phyloP scores from a whole-genome alignment of 106 monocot genomes.

The Allium sativum region DNA sequence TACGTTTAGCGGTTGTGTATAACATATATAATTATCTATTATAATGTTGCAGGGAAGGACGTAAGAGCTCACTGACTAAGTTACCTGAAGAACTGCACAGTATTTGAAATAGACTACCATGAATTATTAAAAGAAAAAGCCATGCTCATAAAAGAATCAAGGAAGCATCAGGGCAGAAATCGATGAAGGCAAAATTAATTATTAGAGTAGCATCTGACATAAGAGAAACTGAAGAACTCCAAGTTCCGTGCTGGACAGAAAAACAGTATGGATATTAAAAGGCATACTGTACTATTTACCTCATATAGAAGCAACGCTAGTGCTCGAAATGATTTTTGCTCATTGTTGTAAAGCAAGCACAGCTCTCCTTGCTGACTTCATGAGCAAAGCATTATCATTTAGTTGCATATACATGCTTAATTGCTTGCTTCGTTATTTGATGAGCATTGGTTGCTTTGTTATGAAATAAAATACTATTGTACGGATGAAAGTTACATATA shows the following conservation, averaged over 20 bases:
- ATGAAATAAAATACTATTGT: too few relatives aligned
- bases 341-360: slow-evolving; percentile 19
- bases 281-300: slow-evolving; percentile 67
- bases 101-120: slow-evolving; percentile 75
- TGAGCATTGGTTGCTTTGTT: too few relatives aligned
- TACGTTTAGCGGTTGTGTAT: too few relatives aligned
- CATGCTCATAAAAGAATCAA: slow-evolving; percentile 30
- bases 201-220: slow-evolving; percentile 44
- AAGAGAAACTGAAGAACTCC: slow-evolving; percentile 13
- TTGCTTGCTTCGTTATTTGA: too few relatives aligned
- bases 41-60: slow-evolving; percentile 63
- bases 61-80: slow-evolving; percentile 73
- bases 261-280: slow-evolving; percentile 83
- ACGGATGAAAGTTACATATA: too few relatives aligned
- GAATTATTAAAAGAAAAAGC: slow-evolving; percentile 41
- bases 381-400: slow-evolving; percentile 76
- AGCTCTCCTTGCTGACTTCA: slow-evolving; percentile 79
- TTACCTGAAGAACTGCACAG: slow-evolving; percentile 49
- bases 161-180: slow-evolving; percentile 13
- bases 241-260: slow-evolving; percentile 48
- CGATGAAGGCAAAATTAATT: slow-evolving; percentile 21
- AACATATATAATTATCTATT: too few relatives aligned
- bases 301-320: slow-evolving; percentile 50
- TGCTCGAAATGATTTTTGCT: slow-evolving; percentile 58
- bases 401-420: too few relatives aligned